Evolutionary conservation across 1,139 yeast species (phyloP).

Genomic region (Candida neerlandica): DNA sequence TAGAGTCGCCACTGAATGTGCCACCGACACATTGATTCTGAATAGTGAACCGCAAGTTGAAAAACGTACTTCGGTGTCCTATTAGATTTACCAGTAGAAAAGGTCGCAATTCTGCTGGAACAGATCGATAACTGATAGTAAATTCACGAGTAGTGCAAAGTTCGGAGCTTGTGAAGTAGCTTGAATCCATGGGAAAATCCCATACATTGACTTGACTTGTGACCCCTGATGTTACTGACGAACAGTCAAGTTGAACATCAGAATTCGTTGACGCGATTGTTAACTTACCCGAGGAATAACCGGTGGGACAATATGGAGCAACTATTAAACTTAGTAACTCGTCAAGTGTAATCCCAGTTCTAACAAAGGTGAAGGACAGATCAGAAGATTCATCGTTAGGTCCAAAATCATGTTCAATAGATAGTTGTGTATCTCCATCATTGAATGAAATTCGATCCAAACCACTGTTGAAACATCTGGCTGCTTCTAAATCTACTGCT

Average conservation of each 20-base stretch:
- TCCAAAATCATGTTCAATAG: not conserved
- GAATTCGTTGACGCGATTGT: constrained; percentile 88
- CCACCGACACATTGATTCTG: not conserved
- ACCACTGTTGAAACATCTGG: constrained; percentile 23
- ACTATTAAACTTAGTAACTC: constrained; percentile 17
- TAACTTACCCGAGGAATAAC: constrained; percentile 73
- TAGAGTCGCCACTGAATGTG: not conserved
- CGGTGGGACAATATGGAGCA: constrained; percentile 26
- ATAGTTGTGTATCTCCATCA: constrained; percentile 19
- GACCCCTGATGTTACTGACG: constrained; percentile 20
- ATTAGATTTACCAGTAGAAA: constrained; percentile 16
- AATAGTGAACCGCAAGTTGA: not conserved
- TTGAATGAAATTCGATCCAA: constrained; percentile 24
- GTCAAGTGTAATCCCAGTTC: constrained; percentile 17
- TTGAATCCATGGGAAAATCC: constrained; percentile 19
- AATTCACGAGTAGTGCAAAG: constrained; percentile 18
- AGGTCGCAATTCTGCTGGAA: constrained; percentile 32
- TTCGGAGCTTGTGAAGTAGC: constrained; percentile 10
- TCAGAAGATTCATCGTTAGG: constrained; percentile 3
- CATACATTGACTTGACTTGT: constrained; percentile 24
- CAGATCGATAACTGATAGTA: constrained; percentile 18
- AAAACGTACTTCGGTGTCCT: not conserved
- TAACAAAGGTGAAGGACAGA: not conserved
- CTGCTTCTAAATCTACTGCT: constrained; percentile 19
- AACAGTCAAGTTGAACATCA: constrained; percentile 59